Base-by-base conservation (phyloP, 768 basidiomycete species). In the Lyophyllum semitale region DNA sequence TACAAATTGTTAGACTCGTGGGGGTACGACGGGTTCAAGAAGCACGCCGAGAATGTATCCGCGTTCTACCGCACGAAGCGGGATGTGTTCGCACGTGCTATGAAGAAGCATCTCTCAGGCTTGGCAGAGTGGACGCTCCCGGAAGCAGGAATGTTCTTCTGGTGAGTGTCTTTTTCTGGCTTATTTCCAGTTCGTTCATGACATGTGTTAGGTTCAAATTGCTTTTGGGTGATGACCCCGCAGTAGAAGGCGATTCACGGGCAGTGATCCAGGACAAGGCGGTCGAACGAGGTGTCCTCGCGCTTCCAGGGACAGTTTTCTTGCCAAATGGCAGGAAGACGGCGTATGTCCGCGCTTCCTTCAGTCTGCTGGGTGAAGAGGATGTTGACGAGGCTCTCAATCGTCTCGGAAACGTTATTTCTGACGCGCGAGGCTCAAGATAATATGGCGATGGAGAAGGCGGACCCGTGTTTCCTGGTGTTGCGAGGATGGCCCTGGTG, bases 111-210 rank as follows among this genome's bases (percentile, higher is more conserved):
- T 66, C 81, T 95, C 17, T 73, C 76, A 30, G 91, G 84, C 2
- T 73, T 94, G 37, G 92, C 84, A n/a, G 81, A 85, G 69, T 88
- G 85, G 86, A 72, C 67, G 32, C 67, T 72, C 0, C 89, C 89
- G 6, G 82, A 84, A 61, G 83, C 87, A 18, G 88, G 89, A 53
- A 91, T 95, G 91, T 95, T 95, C 67, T 84, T 91, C 68, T 94
- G 91, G 89, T 83, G 46, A 9, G 84, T 74, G 65, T 54, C 67
- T 64, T 51, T 52, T 63, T 8, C 18, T 7, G 15, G 12, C 43
- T 32, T 25, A 18, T 32, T 20, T 7, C 7, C 8, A 20, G 27
- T 32, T 44, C 8, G 46, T 38, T 25, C 33, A 13, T 18, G 26
- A 43, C n/a, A 9, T 46, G 25, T 20, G 22, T 37, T 49, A 88